Evolutionary conservation across 2,329 filamentous ascomycete species (phyloP), one percentile per base, ranked within the genome.

Genomic region (Aureobasidium vineae): DNA sequence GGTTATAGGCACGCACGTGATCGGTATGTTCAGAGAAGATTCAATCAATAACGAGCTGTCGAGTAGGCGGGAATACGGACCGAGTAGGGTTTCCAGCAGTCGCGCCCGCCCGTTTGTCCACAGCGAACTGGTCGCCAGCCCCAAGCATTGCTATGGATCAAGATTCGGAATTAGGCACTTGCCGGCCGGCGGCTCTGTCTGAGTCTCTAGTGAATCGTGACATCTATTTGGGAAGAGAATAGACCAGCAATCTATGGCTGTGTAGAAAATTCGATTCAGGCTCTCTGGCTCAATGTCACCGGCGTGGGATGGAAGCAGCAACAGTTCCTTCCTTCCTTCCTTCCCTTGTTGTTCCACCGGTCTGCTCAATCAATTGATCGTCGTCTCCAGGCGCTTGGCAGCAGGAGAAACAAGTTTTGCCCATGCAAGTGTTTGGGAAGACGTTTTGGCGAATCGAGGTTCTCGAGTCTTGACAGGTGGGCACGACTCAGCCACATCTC

Each of bases 151-250:
- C 23, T 11, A 4, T 23, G 40, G 19, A 33, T 49, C 54, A 43
- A 59, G 54, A 61, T 61, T 41, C 57, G 57, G 41, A 36, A 61
- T 26, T 33, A 49, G 57, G 57, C 57, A 41, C 13, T n/a, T 47
- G 16, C 54, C 54, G 54, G 26, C 57, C 57, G 57, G 57, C 57
- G 57, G 57, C 57, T 61, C 57, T 49, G n/a, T 23, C 50, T 36
- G 50, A n/a, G 31, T 53, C 50, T 15, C 10, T 10, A 11, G 7
- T 11, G 33, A 10, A 33, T 33, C 10, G 31, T 53, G n/a, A 53
- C 50, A 53, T 53, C 31, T 8, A 7, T 23, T 53, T 13, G 33
- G 3, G 31, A 36, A 10, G 26, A 45, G 8, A 38, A 40, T 26
- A 54, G 52, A 36, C n/a, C n/a, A 26, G 52, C 52, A 23, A 36